A percentile compares a stretch with the other conserved stretches of the same genome.
Conservation (phyloP, 805 yeast genomes). For the Saturnispora ahearnii region DNA sequence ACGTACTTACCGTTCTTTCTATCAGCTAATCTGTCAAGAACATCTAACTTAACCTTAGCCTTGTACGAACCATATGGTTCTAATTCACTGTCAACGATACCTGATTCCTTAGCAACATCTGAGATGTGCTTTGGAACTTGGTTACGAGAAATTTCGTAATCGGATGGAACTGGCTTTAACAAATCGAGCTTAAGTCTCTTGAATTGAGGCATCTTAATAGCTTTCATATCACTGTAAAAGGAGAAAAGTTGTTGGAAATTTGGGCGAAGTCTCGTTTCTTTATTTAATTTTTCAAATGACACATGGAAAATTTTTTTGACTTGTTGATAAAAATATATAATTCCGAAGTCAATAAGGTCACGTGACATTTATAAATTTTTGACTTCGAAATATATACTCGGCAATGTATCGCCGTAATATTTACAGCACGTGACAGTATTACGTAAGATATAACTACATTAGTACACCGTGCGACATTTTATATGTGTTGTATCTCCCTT, state of each 20-base stretch:
- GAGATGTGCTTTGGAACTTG: constrained; percentile 81
- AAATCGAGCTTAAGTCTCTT: constrained; percentile 31
- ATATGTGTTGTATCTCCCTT: not conserved
- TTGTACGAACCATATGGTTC: constrained; percentile 86
- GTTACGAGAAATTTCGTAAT: constrained; percentile 79
- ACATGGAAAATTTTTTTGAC: constrained; percentile 1
- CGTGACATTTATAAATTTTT: not conserved
- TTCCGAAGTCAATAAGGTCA: not conserved
- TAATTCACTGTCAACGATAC: constrained; percentile 67
- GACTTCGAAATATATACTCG: not conserved
- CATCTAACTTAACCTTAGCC: constrained; percentile 73
- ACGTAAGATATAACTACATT: not conserved
- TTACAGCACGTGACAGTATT: not conserved
- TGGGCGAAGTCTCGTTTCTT: not conserved
- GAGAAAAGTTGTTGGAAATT: not conserved
- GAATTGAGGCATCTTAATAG: constrained; percentile 25
- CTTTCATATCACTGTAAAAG: constrained; percentile 3
- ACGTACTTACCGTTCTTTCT: constrained; percentile 75
- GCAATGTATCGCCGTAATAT: not conserved
- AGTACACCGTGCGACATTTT: too few relatives aligned
- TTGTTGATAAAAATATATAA: not conserved
- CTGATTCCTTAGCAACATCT: constrained; percentile 70
- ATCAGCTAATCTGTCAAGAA: constrained; percentile 56
- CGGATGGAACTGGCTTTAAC: constrained; percentile 74
- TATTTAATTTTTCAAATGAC: not conserved